Evolutionary conservation across 306 rosid genomes (phyloP), one percentile per base, ranked within the genome.

Genomic region (barrel medic (Medicago truncatula)): DNA sequence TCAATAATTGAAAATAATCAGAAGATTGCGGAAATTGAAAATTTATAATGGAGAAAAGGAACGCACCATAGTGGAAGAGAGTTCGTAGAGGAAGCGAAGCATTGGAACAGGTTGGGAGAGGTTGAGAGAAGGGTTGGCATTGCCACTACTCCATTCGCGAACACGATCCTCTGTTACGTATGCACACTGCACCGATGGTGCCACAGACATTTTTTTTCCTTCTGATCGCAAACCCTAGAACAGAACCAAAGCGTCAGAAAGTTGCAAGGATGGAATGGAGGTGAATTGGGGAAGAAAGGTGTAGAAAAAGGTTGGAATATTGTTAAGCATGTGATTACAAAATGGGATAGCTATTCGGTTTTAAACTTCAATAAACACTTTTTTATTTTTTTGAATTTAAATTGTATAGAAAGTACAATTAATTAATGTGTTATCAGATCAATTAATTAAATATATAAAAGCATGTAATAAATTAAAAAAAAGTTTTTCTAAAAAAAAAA

Each of bases 71-170:
- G 88, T 81, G 84, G 85, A 92, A 83, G 96, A 92, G 52, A 95
- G 98, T 88, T 95, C 98, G 82, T 84, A 95, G 87, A 95, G 96
- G 74, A 95, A 95, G 61, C 98, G 98, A 70, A 90, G 89, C 87
- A 87, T 76, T 40, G 96, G 95, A 38, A 92, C 93, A 5, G 92
- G 87, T 41, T 87, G 77, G 3, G 95, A 67, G 60, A 85, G 82
- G 84, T 81, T 92, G 86, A 76, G 84, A 77, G 80, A 76, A 58
- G 82, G 80, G 80, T 82, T 95, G 61, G 96, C 97, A 41, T 82
- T 95, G 61, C 96, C 97, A 41, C 53, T 83, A 86, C 60, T 89
- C 98, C 96, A 95, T 87, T 95, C 97, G 71, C 93, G 97, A 85
- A 92, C 81, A 71, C 81, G 80, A 47, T 85, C 95, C 38, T 90